Conservation (phyloP, 2,329 filamentous ascomycete genomes). For the Fusarium transvaalense region DNA sequence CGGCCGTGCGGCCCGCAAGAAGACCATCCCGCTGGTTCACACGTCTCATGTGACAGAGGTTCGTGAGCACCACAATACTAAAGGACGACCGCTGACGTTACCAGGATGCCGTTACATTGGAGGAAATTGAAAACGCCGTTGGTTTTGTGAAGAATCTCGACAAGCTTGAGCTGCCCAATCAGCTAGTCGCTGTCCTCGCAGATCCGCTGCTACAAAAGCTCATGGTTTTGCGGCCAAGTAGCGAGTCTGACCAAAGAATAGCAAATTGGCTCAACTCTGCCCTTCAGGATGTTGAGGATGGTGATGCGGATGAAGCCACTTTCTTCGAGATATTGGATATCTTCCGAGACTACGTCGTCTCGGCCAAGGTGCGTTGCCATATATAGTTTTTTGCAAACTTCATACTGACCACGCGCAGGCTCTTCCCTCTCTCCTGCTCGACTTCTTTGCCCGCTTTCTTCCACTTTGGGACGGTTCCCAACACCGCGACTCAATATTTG, state of each 20-base stretch:
- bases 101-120: conserved; percentile 74
- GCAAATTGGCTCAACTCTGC: conserved; percentile 70
- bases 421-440: conserved; percentile 62
- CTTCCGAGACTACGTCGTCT: conserved; percentile 67
- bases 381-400: not conserved
- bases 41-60: conserved; percentile 80
- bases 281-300: conserved; percentile 67
- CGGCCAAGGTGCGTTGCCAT: conserved; percentile 63
- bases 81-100: conserved; percentile 24
- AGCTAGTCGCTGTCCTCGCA: conserved; percentile 80
- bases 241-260: conserved; percentile 64
- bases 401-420: conserved; percentile 51
- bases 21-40: conserved; percentile 75
- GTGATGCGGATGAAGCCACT: conserved; percentile 62
- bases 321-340: conserved; percentile 68
- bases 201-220: conserved; percentile 85
- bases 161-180: conserved; percentile 83
- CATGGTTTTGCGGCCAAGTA: conserved; percentile 71
- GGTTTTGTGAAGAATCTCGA: conserved; percentile 80
- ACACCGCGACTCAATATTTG: conserved; percentile 66
- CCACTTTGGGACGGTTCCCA: conserved; percentile 72
- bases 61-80: conserved; percentile 33
- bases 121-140: conserved; percentile 80
- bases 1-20: conserved; percentile 47
- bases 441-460: conserved; percentile 67